Conservation (phyloP, 2,329 filamentous ascomycete species). For the Dryadomyces quercivorus region DNA sequence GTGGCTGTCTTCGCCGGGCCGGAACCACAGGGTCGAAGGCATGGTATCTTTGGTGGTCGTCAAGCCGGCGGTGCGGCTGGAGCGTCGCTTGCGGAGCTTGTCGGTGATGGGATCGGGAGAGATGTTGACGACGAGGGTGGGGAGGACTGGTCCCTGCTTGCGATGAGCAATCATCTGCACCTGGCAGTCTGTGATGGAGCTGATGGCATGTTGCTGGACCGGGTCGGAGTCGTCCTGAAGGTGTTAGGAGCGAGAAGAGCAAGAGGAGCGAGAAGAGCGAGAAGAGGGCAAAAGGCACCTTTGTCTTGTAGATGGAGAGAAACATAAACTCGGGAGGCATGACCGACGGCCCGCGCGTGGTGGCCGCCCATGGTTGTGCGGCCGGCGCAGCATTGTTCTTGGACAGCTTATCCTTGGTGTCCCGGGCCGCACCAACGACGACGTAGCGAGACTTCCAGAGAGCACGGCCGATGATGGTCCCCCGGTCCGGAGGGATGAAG, state of each 20-base stretch:
- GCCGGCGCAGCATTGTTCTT: not conserved
- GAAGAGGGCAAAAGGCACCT: constrained; percentile 24
- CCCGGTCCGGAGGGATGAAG: constrained; percentile 37
- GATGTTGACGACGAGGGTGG: constrained; percentile 46
- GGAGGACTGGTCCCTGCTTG: constrained; percentile 46
- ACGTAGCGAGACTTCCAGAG: constrained; percentile 50
- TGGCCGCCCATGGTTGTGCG: constrained; percentile 14
- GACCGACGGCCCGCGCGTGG: constrained; percentile 19
- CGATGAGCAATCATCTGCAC: constrained; percentile 47
- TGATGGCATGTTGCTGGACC: constrained; percentile 39
- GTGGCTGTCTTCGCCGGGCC: constrained; percentile 34
- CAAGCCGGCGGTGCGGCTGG: constrained; percentile 48
- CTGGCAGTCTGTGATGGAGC: constrained; percentile 41
- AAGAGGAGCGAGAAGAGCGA: not conserved
- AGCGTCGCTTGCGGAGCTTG: constrained; percentile 51
- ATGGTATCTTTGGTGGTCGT: constrained; percentile 37
- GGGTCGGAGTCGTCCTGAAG: constrained; percentile 40
- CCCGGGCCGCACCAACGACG: constrained; percentile 34
- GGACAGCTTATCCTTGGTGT: constrained; percentile 15
- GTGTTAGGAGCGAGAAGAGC: not conserved
- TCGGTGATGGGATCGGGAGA: constrained; percentile 38
- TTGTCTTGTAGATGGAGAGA: constrained; percentile 44
- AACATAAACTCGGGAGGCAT: constrained; percentile 28
- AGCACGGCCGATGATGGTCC: constrained; percentile 37
- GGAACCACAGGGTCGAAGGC: constrained; percentile 42